A percentile compares a stretch with the other conserved stretches of the same genome.
Conservation (phyloP, 2,329 filamentous ascomycete species). For the Hypoxylon sp. region DNA sequence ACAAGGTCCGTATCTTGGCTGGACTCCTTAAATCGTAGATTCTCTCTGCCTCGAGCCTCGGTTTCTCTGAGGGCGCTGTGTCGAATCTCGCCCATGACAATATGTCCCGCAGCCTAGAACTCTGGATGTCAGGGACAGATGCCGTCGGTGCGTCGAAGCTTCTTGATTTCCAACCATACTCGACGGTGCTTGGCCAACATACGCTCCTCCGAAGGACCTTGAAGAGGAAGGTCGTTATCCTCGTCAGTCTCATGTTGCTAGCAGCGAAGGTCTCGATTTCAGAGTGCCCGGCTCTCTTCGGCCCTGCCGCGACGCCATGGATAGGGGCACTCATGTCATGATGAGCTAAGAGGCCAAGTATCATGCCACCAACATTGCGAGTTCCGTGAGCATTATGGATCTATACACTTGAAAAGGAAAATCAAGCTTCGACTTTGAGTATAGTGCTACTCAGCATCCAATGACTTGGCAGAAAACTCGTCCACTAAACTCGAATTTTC, state of each 20-base stretch:
- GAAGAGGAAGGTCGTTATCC: constrained; percentile 47
- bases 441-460: constrained; percentile 2
- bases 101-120: constrained; percentile 42
- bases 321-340: constrained; percentile 4
- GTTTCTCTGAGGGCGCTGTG: constrained; percentile 20
- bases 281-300: constrained; percentile 23
- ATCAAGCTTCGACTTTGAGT: constrained; percentile 10
- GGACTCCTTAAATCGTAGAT: constrained; percentile 24
- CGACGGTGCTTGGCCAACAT: constrained; percentile 24
- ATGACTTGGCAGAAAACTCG: not conserved
- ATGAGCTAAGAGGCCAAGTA: constrained; percentile 6
- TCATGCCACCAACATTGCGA: constrained; percentile 6
- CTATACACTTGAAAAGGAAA: not conserved
- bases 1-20: constrained; percentile 4
- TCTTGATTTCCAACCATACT: constrained; percentile 27
- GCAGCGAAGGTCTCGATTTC: constrained; percentile 30
- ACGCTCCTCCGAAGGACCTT: constrained; percentile 40
- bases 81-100: constrained; percentile 23
- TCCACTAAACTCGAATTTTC: not conserved
- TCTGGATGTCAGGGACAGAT: constrained; percentile 18
- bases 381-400: not conserved
- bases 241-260: constrained; percentile 19
- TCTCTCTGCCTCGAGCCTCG: constrained; percentile 7
- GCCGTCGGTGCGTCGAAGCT: constrained; percentile 28
- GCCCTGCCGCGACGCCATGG: constrained; percentile 18